phyloP scores from a whole-genome alignment of 306 rosid genomes.

The Lablab purpureus region DNA sequence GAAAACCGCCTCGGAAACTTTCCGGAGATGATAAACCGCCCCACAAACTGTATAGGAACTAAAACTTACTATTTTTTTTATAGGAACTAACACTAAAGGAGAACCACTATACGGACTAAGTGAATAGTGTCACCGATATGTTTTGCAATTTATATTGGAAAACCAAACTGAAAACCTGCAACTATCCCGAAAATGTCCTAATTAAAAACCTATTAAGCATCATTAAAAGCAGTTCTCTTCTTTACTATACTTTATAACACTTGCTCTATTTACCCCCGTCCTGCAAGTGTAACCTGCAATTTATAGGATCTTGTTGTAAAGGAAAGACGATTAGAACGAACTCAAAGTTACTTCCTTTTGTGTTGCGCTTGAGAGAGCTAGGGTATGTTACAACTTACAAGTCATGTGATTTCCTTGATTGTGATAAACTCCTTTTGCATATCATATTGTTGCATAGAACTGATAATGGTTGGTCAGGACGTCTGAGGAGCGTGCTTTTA shows the following conservation, averaged over 20 bases:
- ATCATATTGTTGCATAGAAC: conserved; percentile 31
- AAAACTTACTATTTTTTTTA: neutral
- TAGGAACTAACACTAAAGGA: neutral
- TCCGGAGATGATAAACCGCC: neutral
- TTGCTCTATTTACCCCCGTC: neutral
- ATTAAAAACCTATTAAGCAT: neutral
- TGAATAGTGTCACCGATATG: neutral
- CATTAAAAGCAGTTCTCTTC: neutral
- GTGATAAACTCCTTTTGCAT: conserved; percentile 35
- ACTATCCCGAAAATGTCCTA: neutral
- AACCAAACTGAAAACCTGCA: neutral
- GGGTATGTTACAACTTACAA: conserved; percentile 11
- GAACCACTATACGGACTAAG: neutral
- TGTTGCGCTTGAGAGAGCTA: neutral
- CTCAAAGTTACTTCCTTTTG: neutral
- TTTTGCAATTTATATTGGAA: neutral
- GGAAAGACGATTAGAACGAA: conserved; percentile 9
- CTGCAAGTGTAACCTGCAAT: neutral
- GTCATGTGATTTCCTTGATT: conserved; percentile 28
- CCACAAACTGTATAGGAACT: neutral
- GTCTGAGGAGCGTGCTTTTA: neutral
- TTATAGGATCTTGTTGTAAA: neutral
- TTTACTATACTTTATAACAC: neutral
- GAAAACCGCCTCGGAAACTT: neutral
- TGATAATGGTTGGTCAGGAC: conserved; percentile 6